These are phyloP conservation scores for Beta macrorhiza DNA, from an alignment of 179 eudicot species.

Conservation along the genomic window DNA sequence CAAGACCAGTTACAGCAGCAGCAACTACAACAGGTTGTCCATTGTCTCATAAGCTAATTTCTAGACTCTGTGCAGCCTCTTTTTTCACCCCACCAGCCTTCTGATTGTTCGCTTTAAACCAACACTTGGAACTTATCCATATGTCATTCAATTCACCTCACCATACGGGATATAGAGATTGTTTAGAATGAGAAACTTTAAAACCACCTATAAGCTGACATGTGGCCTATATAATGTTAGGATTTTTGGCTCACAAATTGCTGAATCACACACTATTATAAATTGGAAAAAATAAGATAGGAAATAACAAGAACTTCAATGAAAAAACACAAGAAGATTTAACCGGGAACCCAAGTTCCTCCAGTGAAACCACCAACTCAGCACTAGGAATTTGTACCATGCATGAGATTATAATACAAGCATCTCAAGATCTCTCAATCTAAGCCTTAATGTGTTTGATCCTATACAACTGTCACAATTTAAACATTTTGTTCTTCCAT, in stretches of 20 bases:
- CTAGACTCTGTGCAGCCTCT: neutral
- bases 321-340: too few species aligned
- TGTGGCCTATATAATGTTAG: neutral
- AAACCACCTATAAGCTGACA: neutral
- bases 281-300: too few species aligned
- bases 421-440: too few species aligned
- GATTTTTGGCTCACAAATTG: neutral
- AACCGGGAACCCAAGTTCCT: too few species aligned
- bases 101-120: neutral
- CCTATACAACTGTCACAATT: too few species aligned
- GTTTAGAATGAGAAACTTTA: neutral
- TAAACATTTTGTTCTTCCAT: too few species aligned
- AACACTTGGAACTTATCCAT: neutral
- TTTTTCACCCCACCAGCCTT: neutral
- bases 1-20: slow-evolving; percentile 94
- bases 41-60: slow-evolving; percentile 8
- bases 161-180: neutral
- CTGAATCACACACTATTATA: neutral
- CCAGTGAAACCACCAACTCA: too few species aligned
- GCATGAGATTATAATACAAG: too few species aligned
- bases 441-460: too few species aligned
- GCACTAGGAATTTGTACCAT: too few species aligned
- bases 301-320: too few species aligned
- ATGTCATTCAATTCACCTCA: neutral
- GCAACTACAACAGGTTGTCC: slow-evolving; percentile 76